Evolutionary conservation across 1,284 basidiomycete species (phyloP).

Genomic region (Ustilago hordei): DNA sequence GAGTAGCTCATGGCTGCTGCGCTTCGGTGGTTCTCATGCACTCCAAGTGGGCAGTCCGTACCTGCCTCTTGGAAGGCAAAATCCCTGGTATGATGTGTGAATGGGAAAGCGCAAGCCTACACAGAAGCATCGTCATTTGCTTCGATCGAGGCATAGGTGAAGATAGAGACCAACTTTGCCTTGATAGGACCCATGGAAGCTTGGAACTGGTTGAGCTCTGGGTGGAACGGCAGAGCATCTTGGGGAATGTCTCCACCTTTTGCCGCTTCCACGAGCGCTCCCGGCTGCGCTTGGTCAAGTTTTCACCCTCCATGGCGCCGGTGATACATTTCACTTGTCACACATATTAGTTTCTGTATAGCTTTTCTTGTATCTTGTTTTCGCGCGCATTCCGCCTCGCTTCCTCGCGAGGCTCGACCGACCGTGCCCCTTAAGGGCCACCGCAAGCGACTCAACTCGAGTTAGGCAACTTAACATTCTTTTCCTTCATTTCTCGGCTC

Average conservation of each 20-base stretch:
- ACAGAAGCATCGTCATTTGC: slow-evolving; percentile 12
- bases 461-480: no score
- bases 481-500: no score
- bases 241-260: slow-evolving; percentile 21
- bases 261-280: slow-evolving; percentile 21
- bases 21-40: slow-evolving; percentile 18
- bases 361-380: no score
- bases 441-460: no score
- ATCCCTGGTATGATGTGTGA: slow-evolving; percentile 36
- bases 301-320: no score
- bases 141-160: slow-evolving; percentile 23
- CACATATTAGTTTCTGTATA: no score
- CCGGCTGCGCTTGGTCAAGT: no score
- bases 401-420: no score
- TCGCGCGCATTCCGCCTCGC: no score
- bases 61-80: slow-evolving; percentile 9
- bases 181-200: slow-evolving; percentile 28
- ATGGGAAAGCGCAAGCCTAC: slow-evolving; percentile 43
- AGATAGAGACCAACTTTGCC: slow-evolving; percentile 18
- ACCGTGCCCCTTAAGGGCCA: no score
- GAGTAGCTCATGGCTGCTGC: slow-evolving; percentile 36
- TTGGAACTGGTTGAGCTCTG: slow-evolving; percentile 24
- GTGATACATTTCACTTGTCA: no score
- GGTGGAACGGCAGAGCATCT: slow-evolving; percentile 32
- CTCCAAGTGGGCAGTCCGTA: background rate